Conservation (phyloP, 75 land plant species). For the Selaginella tamariscina region DNA sequence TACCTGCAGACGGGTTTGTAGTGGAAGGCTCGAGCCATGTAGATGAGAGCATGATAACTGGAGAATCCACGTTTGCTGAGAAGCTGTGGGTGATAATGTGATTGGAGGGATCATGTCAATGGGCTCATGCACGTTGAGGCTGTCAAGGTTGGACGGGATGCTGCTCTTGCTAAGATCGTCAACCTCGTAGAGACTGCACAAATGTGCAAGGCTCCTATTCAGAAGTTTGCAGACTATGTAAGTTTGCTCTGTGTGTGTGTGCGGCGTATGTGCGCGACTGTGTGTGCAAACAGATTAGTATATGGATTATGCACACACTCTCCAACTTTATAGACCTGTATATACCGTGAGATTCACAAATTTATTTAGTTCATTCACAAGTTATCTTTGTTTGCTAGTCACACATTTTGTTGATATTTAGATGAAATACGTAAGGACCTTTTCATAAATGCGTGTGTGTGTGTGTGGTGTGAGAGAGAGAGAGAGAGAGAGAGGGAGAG, state of each 20-base stretch:
- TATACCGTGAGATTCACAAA: not conserved
- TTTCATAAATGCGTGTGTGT: not conserved
- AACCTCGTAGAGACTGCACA: conserved; percentile 90
- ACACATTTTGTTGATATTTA: not conserved
- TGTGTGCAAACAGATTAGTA: no score
- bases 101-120: conserved; percentile 88
- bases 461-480: not conserved
- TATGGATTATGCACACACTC: not conserved
- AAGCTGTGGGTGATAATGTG: conserved; percentile 49
- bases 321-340: not conserved
- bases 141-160: conserved; percentile 64
- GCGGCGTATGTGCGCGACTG: no score
- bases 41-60: conserved; percentile 96
- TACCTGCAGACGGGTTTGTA: conserved; percentile 77
- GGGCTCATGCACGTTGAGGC: conserved; percentile 75
- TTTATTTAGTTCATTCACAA: not conserved
- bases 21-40: conserved; percentile 85
- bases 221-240: conserved; percentile 90
- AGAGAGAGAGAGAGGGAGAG: no score
- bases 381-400: not conserved
- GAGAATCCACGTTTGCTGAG: conserved; percentile 59
- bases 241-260: no score
- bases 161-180: conserved; percentile 84
- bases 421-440: not conserved
- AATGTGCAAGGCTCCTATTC: conserved; percentile 94